Percentiles rank a stretch among this genome's conserved stretches.
These are phyloP conservation scores for Rhizomucor pusillus DNA, from an alignment of 371 early-diverging fungal genomes.

Conservation along the genomic window DNA sequence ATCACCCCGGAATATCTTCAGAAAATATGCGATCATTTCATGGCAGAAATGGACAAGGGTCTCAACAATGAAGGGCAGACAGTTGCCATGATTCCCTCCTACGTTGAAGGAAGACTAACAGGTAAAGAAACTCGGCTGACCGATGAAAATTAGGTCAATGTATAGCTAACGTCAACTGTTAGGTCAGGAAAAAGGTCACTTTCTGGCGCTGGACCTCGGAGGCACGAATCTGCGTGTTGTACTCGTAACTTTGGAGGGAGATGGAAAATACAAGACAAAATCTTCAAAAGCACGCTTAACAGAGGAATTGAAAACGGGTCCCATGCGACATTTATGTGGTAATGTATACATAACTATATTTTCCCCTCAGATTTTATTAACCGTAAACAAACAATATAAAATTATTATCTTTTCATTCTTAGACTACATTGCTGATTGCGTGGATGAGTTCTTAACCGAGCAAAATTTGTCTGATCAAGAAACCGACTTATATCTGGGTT, in stretches of 20 bases:
- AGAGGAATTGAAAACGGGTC: constrained; percentile 73
- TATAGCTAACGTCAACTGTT: constrained; percentile 16
- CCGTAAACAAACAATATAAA: too few relatives aligned
- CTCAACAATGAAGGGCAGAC: constrained; percentile 60
- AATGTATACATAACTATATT: constrained; percentile 14
- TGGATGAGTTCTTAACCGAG: constrained; percentile 75
- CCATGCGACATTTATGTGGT: constrained; percentile 50
- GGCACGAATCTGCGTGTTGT: constrained; percentile 95
- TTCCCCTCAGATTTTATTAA: neutral
- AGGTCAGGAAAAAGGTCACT: constrained; percentile 81
- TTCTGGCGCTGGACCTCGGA: constrained; percentile 91
- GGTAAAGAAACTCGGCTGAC: constrained; percentile 18
- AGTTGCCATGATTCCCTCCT: constrained; percentile 80
- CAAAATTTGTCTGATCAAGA: constrained; percentile 38
- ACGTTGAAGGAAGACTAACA: constrained; percentile 56
- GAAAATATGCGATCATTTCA: constrained; percentile 65
- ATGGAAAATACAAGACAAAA: constrained; percentile 58
- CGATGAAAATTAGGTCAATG: neutral
- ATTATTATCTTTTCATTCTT: constrained; percentile 20
- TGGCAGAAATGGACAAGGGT: constrained; percentile 74
- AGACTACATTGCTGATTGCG: constrained; percentile 85
- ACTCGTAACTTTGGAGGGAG: constrained; percentile 79
- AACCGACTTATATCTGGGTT: constrained; percentile 71
- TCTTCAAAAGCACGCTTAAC: constrained; percentile 82
- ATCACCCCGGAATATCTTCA: constrained; percentile 56